phyloP scores from a whole-genome alignment of 1,284 basidiomycete species.

The Rhodotorula mucilaginosa region DNA sequence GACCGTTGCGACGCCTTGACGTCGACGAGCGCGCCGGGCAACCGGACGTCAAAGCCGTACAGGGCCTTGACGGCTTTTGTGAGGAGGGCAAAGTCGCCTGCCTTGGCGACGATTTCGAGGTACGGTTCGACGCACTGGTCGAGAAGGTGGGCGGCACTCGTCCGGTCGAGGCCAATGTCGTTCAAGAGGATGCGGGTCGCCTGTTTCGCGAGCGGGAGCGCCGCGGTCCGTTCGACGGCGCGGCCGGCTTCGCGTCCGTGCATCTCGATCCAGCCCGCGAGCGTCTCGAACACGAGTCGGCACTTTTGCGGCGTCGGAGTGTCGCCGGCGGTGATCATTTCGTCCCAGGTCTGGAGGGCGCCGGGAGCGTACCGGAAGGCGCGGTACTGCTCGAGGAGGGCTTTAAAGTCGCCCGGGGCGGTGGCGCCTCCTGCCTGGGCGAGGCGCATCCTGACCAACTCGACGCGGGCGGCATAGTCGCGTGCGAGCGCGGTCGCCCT shows the following conservation, averaged over 20 bases:
- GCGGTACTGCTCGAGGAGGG: slow-evolving; percentile 26
- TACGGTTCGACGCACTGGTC: slow-evolving; percentile 21
- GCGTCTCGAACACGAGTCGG: slow-evolving; percentile 20
- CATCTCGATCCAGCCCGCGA: slow-evolving; percentile 34
- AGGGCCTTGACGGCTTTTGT: slow-evolving; percentile 20
- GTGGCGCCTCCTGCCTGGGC: slow-evolving; percentile 21
- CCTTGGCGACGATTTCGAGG: slow-evolving; percentile 26
- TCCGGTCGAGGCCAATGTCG: slow-evolving; percentile 5
- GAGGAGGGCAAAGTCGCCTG: slow-evolving; percentile 25
- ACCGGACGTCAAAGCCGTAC: slow-evolving; percentile 35
- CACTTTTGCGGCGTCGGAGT: background rate
- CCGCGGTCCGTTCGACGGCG: slow-evolving; percentile 22
- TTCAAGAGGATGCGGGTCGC: slow-evolving; percentile 16
- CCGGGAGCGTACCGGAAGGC: slow-evolving; percentile 31
- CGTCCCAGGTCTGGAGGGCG: slow-evolving; percentile 29
- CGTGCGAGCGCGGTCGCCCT: slow-evolving; percentile 7
- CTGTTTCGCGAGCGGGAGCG: slow-evolving; percentile 19
- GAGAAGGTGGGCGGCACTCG: background rate
- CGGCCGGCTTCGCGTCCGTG: slow-evolving; percentile 21
- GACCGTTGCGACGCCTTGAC: background rate
- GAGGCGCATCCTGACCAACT: slow-evolving; percentile 25
- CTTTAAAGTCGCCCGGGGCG: slow-evolving; percentile 16
- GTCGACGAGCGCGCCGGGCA: slow-evolving; percentile 29
- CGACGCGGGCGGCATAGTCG: slow-evolving; percentile 21
- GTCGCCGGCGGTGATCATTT: slow-evolving; percentile 15